These are phyloP conservation scores for Rhazya stricta DNA, from an alignment of 257 asterid genomes.

Conservation along the genomic window DNA sequence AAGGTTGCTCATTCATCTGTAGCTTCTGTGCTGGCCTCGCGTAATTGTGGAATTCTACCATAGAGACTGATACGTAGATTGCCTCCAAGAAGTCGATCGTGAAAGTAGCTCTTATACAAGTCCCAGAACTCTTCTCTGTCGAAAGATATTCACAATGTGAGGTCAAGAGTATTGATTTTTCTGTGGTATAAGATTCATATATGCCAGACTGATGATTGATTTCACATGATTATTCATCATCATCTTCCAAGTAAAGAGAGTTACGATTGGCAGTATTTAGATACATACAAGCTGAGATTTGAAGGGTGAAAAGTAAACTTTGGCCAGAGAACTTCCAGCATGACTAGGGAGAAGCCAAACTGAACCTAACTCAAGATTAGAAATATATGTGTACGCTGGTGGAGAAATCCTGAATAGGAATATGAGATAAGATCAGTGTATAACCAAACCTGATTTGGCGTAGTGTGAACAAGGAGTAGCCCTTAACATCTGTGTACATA, in stretches of 20 bases:
- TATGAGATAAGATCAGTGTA: not conserved
- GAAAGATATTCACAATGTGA: constrained; percentile 9
- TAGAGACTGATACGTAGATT: constrained; percentile 58
- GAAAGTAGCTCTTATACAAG: constrained; percentile 61
- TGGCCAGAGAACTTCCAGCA: not conserved
- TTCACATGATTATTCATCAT: not conserved
- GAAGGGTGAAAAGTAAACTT: not conserved
- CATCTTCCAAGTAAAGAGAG: not conserved
- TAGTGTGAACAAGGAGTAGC: constrained; percentile 84
- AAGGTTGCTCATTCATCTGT: not conserved
- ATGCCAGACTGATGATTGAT: not conserved
- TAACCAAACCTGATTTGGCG: constrained; percentile 85
- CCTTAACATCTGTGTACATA: constrained; percentile 83
- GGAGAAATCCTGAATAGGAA: constrained; percentile 1
- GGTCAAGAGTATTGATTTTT: constrained; percentile 8
- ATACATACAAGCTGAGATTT: not conserved
- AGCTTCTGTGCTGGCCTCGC: constrained; percentile 11
- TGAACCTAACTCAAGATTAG: not conserved
- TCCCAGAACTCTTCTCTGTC: constrained; percentile 97
- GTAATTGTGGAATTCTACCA: constrained; percentile 42
- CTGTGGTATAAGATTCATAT: not conserved
- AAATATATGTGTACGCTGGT: not conserved
- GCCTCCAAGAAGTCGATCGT: constrained; percentile 62
- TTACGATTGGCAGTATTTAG: not conserved
- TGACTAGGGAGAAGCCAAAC: not conserved